Conservation (phyloP, 2,329 filamentous ascomycete genomes). For the Ophiostoma angusticollis region DNA sequence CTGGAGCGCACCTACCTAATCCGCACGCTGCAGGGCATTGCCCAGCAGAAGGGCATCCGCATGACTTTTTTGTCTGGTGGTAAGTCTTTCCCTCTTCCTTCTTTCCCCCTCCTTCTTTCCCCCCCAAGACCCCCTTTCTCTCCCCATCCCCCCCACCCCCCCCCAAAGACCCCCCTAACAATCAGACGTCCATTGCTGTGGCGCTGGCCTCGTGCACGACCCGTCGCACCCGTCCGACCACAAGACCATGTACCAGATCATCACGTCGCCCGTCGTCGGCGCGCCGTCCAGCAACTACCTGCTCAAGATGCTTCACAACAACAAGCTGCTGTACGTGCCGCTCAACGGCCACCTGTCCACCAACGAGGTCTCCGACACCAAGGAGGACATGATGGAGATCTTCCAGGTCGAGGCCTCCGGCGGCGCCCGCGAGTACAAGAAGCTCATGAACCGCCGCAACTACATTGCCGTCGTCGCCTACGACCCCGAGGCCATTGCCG, state of each 20-base stretch:
- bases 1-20: conserved; percentile 94
- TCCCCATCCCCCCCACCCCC: neutral
- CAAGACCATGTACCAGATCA: conserved; percentile 99
- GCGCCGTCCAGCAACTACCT: conserved; percentile 76
- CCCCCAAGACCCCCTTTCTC: too few relatives aligned
- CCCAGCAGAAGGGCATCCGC: conserved; percentile 85
- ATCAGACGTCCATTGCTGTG: conserved; percentile 71
- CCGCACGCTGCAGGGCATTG: conserved; percentile 85
- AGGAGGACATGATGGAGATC: conserved; percentile 99
- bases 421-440: conserved; percentile 68
- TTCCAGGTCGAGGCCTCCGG: conserved; percentile 90
- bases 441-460: conserved; percentile 85
- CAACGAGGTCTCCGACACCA: conserved; percentile 73
- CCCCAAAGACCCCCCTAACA: neutral
- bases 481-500: conserved; percentile 62
- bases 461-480: conserved; percentile 91
- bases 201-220: conserved; percentile 88
- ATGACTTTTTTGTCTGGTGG: conserved; percentile 95
- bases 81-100: conserved; percentile 24
- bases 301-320: conserved; percentile 88
- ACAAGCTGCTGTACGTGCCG: conserved; percentile 83
- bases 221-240: conserved; percentile 82
- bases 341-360: conserved; percentile 69
- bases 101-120: too few relatives aligned
- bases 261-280: conserved; percentile 77